Percentiles rank a stretch among this genome's conserved stretches.
Conservation (phyloP, 768 basidiomycete species). For the Grammothele lineata region DNA sequence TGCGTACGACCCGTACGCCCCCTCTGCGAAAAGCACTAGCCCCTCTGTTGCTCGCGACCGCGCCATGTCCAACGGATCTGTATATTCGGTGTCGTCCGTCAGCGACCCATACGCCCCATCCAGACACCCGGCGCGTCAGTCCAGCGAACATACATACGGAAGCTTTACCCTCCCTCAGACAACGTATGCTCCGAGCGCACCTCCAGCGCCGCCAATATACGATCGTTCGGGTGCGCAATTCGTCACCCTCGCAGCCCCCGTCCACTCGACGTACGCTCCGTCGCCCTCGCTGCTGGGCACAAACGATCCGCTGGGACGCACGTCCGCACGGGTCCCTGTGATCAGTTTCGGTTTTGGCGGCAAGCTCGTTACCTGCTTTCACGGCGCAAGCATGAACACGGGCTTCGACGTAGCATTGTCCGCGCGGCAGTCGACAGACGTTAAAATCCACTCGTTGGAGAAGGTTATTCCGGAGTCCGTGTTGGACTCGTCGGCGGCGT, state of each 20-base stretch:
- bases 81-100: slow-evolving; percentile 30
- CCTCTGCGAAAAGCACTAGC: not conserved
- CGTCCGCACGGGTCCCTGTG: slow-evolving; percentile 69
- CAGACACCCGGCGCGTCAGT: slow-evolving; percentile 17
- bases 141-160: slow-evolving; percentile 14
- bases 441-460: slow-evolving; percentile 65
- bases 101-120: slow-evolving; percentile 35
- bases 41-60: not conserved
- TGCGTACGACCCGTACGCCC: slow-evolving; percentile 12
- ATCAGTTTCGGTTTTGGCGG: slow-evolving; percentile 95
- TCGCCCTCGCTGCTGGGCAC: slow-evolving; percentile 79
- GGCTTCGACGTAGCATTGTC: slow-evolving; percentile 78
- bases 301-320: slow-evolving; percentile 78
- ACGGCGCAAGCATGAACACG: slow-evolving; percentile 56
- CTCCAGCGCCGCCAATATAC: slow-evolving; percentile 1
- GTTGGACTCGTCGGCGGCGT: slow-evolving; percentile 45
- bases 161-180: slow-evolving; percentile 11
- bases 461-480: slow-evolving; percentile 68
- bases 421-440: slow-evolving; percentile 61
- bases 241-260: slow-evolving; percentile 27
- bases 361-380: slow-evolving; percentile 85
- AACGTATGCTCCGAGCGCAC: slow-evolving; percentile 3
- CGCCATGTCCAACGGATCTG: slow-evolving; percentile 42
- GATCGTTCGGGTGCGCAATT: slow-evolving; percentile 17
- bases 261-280: slow-evolving; percentile 67